Conservation (phyloP, 805 yeast species). For the Wickerhamomyces strasburgensis region DNA sequence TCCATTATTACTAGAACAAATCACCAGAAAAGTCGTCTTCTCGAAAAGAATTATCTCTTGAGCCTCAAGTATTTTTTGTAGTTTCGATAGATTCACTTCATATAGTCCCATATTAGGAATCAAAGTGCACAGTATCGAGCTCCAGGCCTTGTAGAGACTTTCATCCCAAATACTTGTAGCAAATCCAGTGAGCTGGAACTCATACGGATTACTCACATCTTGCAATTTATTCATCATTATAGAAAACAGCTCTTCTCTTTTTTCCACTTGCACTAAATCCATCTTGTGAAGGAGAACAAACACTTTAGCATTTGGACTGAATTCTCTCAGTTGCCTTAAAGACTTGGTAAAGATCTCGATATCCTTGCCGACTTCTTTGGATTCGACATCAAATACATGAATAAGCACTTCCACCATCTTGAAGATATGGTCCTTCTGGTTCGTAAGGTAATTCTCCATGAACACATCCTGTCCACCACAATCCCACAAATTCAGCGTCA, state of each 20-base stretch:
- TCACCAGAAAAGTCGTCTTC: constrained; percentile 77
- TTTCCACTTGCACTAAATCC: constrained; percentile 88
- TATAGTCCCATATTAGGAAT: constrained; percentile 86
- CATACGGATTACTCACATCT: constrained; percentile 64
- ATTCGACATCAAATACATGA: constrained; percentile 94
- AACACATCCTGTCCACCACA: constrained; percentile 98
- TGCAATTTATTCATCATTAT: constrained; percentile 81
- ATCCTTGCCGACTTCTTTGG: constrained; percentile 86
- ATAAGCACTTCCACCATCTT: constrained; percentile 93
- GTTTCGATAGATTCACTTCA: constrained; percentile 67
- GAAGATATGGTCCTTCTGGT: constrained; percentile 87
- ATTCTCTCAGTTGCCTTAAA: constrained; percentile 72
- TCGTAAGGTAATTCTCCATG: constrained; percentile 88
- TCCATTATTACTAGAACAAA: constrained; percentile 37
- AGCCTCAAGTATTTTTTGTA: constrained; percentile 73
- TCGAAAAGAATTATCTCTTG: constrained; percentile 90
- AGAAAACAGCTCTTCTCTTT: constrained; percentile 75
- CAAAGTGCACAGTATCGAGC: constrained; percentile 87
- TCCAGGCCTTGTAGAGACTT: constrained; percentile 94
- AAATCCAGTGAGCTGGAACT: constrained; percentile 73
- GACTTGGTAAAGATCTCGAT: constrained; percentile 87
- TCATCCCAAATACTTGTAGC: constrained; percentile 98
- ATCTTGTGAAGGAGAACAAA: constrained; percentile 91
- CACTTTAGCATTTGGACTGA: constrained; percentile 85
- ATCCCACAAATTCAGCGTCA: constrained; percentile 95